These are phyloP conservation scores for Fusarium torulosum DNA, from an alignment of 2,329 filamentous ascomycete species.

Conservation along the genomic window DNA sequence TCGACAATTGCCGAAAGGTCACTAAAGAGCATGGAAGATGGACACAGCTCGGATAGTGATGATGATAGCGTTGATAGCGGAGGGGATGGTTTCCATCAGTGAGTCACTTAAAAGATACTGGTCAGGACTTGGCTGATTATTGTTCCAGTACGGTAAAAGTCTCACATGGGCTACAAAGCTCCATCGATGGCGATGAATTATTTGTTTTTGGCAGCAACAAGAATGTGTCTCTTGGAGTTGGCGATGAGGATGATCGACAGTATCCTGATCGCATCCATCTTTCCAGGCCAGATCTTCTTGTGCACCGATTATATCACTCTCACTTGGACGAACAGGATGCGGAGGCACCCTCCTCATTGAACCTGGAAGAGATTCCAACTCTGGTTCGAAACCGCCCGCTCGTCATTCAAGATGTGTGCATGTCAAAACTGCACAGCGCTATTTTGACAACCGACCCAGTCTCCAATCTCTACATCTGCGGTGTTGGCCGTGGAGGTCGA, in stretches of 20 bases:
- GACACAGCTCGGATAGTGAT: slow-evolving; percentile 64
- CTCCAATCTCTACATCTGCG: slow-evolving; percentile 92
- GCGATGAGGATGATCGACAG: slow-evolving; percentile 95
- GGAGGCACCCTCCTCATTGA: slow-evolving; percentile 47
- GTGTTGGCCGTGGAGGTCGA: slow-evolving; percentile 89
- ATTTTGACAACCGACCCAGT: slow-evolving; percentile 88
- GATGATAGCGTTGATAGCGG: slow-evolving; percentile 68
- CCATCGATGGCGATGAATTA: slow-evolving; percentile 78
- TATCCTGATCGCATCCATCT: slow-evolving; percentile 87
- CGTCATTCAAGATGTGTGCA: slow-evolving; percentile 81
- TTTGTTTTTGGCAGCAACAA: slow-evolving; percentile 98
- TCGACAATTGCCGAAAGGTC: slow-evolving; percentile 85
- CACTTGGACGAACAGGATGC: slow-evolving; percentile 65
- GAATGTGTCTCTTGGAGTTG: slow-evolving; percentile 90
- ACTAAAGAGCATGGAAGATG: slow-evolving; percentile 63
- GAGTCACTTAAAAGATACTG: slow-evolving; percentile 34
- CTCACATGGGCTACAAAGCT: slow-evolving; percentile 33
- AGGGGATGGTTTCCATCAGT: slow-evolving; percentile 48
- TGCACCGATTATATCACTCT: slow-evolving; percentile 79
- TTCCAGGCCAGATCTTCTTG: slow-evolving; percentile 80
- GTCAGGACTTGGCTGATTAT: slow-evolving; percentile 29
- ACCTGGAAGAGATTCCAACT: slow-evolving; percentile 72
- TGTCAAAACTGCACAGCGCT: slow-evolving; percentile 93
- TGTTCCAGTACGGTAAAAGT: slow-evolving; percentile 38
- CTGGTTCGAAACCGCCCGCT: slow-evolving; percentile 79